Base-by-base conservation (phyloP, 495 filamentous ascomycete genomes). In the Xylaria grammica region DNA sequence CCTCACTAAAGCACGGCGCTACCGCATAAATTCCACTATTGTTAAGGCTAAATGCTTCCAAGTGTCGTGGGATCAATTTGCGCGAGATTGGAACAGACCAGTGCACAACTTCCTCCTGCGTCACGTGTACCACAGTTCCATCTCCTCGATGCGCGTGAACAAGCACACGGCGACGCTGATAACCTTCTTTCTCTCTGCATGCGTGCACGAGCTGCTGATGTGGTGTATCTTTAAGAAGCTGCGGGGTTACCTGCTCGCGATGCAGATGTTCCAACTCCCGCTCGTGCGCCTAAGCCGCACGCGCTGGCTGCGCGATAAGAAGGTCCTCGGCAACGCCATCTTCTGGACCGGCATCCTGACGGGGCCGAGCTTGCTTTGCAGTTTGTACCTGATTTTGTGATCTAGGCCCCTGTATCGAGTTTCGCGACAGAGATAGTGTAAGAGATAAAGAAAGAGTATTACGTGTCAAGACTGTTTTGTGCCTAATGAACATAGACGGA, bases 171-270 rank as follows among this genome's bases (percentile, higher is more conserved):
- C 90, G 9, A 91, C 89, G 34, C 79, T 91, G 20, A 84, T 90
- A 29, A 93, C 90, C 8, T 93, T 93, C 69, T 81, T 91, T 54
- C 71, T 93, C 13, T 85, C 81, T 15, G 88, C 90, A 1, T 82
- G 86, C 63, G 84, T 91, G 22, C 90, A 93, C 67, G 90, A 92
- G 73, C 77, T 92, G 38, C 79, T 91, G 65, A 92, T 92, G 90
- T 85, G 86, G 78, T 87, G 88, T 57, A 84, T 93, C 59, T 93
- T 93, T 69, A 88, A 87, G 76, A 90, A 91, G 66, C 82, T 92
- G 26, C 79, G 90, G 36, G 90, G 90, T 6, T 92, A 92, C 67
- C 72, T 93, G 65, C 79, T 92, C 9, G 73, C 85, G 27, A 70
- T 89, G 68, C 90, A 93, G 78, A 87, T 93, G 88, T 77, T 75